Percentiles rank a stretch among this genome's conserved stretches.
phyloP scores from a whole-genome alignment of 2,329 filamentous ascomycete species.

The Fusarium albidum region DNA sequence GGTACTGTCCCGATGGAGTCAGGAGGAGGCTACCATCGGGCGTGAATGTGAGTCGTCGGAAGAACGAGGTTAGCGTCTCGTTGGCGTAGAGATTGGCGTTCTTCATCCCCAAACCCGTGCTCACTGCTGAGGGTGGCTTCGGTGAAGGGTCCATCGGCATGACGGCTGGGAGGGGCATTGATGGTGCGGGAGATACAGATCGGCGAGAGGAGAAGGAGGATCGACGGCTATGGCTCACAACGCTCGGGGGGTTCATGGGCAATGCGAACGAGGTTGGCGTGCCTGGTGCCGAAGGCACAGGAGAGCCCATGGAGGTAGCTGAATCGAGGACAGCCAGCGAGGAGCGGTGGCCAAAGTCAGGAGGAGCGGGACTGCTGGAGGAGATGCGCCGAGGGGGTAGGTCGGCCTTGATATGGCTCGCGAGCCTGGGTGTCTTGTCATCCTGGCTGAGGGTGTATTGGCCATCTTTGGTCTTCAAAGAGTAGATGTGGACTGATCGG shows the following conservation, averaged over 20 bases:
- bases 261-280: constrained; percentile 88
- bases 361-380: constrained; percentile 89
- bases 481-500: constrained; percentile 97
- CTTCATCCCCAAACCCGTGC: constrained; percentile 69
- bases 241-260: constrained; percentile 94
- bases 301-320: constrained; percentile 74
- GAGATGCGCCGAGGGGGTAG: constrained; percentile 90
- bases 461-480: constrained; percentile 93
- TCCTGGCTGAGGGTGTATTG: constrained; percentile 81
- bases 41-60: constrained; percentile 90
- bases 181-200: constrained; percentile 92
- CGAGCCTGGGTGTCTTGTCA: constrained; percentile 78
- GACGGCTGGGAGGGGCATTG: constrained; percentile 91
- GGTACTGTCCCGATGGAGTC: constrained; percentile 95
- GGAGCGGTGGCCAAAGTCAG: constrained; percentile 76
- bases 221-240: constrained; percentile 89
- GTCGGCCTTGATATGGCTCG: constrained; percentile 83
- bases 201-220: constrained; percentile 91
- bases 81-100: constrained; percentile 95
- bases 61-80: constrained; percentile 96
- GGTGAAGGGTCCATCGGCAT: constrained; percentile 94
- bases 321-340: constrained; percentile 66
- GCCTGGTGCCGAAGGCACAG: constrained; percentile 88
- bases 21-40: constrained; percentile 94
- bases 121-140: constrained; percentile 68